phyloP scores from a whole-genome alignment of 2,329 filamentous ascomycete species.

The Colletotrichum sp. region DNA sequence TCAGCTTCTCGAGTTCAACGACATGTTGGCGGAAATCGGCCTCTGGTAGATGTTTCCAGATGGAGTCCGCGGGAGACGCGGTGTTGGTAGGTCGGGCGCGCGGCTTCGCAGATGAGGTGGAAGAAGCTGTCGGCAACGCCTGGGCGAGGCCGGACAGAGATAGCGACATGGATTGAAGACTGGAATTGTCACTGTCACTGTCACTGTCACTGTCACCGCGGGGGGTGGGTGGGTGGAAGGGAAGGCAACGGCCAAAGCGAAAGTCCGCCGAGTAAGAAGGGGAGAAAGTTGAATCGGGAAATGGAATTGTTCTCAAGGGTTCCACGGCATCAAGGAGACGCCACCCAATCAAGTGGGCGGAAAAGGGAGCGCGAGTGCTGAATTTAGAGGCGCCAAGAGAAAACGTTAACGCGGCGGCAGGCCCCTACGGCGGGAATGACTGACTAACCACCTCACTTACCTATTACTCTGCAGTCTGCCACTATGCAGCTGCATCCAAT shows the following conservation, averaged over 20 bases:
- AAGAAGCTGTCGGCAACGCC: neutral
- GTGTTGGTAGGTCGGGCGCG: neutral
- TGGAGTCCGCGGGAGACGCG: constrained; percentile 7
- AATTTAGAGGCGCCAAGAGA: neutral
- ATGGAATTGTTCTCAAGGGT: neutral
- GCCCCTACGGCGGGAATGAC: neutral
- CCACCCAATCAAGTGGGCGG: neutral
- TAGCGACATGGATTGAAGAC: neutral
- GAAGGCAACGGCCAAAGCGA: neutral
- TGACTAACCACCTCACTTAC: neutral
- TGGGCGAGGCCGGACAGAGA: neutral
- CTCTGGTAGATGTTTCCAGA: constrained; percentile 16
- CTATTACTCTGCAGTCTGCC: neutral
- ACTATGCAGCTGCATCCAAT: neutral
- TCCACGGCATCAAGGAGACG: neutral
- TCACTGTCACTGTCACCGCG: neutral
- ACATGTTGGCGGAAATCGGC: constrained; percentile 11
- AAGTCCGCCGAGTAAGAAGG: neutral
- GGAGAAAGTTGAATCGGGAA: neutral
- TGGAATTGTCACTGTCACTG: neutral
- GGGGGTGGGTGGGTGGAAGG: neutral
- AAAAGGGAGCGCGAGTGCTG: neutral
- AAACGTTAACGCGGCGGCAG: neutral
- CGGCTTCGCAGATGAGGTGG: neutral
- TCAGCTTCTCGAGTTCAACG: constrained; percentile 16